Conservation (phyloP, 202 grass and related monocot genomes). For the Cymbopogon flexuosus region DNA sequence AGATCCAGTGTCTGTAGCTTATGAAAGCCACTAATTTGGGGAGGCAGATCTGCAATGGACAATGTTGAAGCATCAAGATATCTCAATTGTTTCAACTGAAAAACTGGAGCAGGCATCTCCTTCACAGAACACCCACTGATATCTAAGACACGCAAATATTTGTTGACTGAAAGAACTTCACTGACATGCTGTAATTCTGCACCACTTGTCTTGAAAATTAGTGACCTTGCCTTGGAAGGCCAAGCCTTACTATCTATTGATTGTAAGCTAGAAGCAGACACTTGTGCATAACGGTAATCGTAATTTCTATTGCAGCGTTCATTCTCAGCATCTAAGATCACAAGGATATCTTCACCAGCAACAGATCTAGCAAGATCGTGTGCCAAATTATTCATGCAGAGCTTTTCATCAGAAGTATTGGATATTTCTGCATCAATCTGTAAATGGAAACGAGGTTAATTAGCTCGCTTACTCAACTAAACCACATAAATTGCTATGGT, state of each 20-base stretch:
- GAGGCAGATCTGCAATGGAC: slow-evolving; percentile 34
- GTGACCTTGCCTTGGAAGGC: slow-evolving; percentile 41
- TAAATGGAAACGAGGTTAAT: background rate
- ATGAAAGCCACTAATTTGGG: slow-evolving; percentile 30
- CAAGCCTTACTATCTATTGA: slow-evolving; percentile 42
- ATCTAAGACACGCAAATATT: slow-evolving; percentile 49
- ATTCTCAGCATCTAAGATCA: slow-evolving; percentile 41
- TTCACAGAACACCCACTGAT: slow-evolving; percentile 39
- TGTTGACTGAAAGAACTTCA: slow-evolving; percentile 33
- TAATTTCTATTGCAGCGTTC: slow-evolving; percentile 22
- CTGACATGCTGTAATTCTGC: slow-evolving; percentile 33
- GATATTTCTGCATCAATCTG: slow-evolving; percentile 26
- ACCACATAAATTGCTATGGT: background rate
- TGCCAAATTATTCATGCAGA: slow-evolving; percentile 43
- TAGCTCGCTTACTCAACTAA: background rate
- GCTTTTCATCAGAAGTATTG: slow-evolving; percentile 31
- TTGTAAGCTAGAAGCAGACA: slow-evolving; percentile 37
- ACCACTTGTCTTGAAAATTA: slow-evolving; percentile 31
- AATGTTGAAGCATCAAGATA: slow-evolving; percentile 54
- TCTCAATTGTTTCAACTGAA: slow-evolving; percentile 53
- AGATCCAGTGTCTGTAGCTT: slow-evolving; percentile 48
- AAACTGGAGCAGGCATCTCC: slow-evolving; percentile 39
- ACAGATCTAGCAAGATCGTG: slow-evolving; percentile 60
- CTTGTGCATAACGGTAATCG: slow-evolving; percentile 40
- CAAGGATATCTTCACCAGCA: slow-evolving; percentile 48